Evolutionary conservation across 352 stramenopile genomes (phyloP).

Genomic region (Pythium scleroteichum): DNA sequence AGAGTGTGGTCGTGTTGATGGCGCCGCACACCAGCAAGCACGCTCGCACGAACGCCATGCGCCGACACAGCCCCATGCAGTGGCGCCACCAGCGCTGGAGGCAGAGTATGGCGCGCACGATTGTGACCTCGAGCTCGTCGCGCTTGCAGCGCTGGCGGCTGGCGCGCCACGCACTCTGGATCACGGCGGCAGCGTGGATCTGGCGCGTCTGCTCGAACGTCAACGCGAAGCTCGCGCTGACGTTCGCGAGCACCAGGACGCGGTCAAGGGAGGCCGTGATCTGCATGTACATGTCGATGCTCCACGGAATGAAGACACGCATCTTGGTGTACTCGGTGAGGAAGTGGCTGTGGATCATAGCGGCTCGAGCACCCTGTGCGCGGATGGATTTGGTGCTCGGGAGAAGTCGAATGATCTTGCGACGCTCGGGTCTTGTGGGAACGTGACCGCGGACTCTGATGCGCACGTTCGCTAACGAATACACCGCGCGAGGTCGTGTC

Average conservation of each 20-base stretch:
- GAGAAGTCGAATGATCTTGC: constrained; percentile 30
- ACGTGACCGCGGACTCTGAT: constrained; percentile 51
- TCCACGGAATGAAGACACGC: constrained; percentile 70
- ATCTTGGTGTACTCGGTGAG: constrained; percentile 46
- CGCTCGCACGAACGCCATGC: constrained; percentile 49
- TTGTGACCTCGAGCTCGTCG: constrained; percentile 51
- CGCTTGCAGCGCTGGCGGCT: constrained; percentile 38
- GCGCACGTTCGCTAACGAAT: constrained; percentile 36
- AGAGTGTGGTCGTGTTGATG: constrained; percentile 66
- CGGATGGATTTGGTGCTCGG: neutral
- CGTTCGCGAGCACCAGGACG: constrained; percentile 14
- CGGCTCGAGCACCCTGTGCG: neutral
- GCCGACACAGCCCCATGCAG: constrained; percentile 39
- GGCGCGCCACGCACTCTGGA: constrained; percentile 62
- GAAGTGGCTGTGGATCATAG: neutral
- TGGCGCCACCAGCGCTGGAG: constrained; percentile 76
- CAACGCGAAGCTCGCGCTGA: constrained; percentile 45
- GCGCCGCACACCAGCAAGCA: constrained; percentile 51
- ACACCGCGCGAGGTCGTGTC: constrained; percentile 10
- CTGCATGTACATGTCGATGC: constrained; percentile 78
- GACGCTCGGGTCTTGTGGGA: constrained; percentile 42
- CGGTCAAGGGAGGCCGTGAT: constrained; percentile 51
- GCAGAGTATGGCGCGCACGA: constrained; percentile 53
- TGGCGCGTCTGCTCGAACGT: constrained; percentile 54
- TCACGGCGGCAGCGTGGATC: constrained; percentile 43